These are phyloP conservation scores for Russula foetens DNA, from an alignment of 768 basidiomycete genomes.

Conservation along the genomic window DNA sequence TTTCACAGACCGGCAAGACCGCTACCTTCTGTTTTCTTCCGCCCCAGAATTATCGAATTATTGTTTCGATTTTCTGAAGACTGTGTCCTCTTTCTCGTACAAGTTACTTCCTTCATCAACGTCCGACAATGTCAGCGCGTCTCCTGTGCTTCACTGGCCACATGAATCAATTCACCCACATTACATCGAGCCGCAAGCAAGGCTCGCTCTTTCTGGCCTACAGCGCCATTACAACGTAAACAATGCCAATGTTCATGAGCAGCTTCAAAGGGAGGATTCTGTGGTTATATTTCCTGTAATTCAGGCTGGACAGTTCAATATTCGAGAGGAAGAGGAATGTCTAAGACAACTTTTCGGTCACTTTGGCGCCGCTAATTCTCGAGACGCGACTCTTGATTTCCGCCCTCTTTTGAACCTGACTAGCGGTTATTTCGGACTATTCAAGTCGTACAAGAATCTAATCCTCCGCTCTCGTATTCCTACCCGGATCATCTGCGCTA, in stretches of 20 bases:
- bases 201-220: slow-evolving; percentile 46
- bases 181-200: slow-evolving; percentile 53
- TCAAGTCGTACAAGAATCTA: slow-evolving; percentile 66
- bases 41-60: slow-evolving; percentile 69
- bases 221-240: slow-evolving; percentile 36
- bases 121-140: slow-evolving; percentile 28
- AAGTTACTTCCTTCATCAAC: slow-evolving; percentile 31
- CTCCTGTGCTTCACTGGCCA: slow-evolving; percentile 52
- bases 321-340: slow-evolving; percentile 76
- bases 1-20: slow-evolving; percentile 92
- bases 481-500: slow-evolving; percentile 74
- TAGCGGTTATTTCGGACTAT: slow-evolving; percentile 91
- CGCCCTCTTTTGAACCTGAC: slow-evolving; percentile 69
- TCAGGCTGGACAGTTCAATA: slow-evolving; percentile 81
- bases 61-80: slow-evolving; percentile 68
- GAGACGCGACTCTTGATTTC: slow-evolving; percentile 1
- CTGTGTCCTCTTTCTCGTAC: slow-evolving; percentile 69
- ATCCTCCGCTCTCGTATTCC: slow-evolving; percentile 50
- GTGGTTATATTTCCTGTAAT: slow-evolving; percentile 74
- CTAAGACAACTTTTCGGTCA: slow-evolving; percentile 50
- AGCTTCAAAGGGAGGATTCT: slow-evolving; percentile 21
- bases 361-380: slow-evolving; percentile 1
- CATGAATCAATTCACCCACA: slow-evolving; percentile 59
- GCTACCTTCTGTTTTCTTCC: slow-evolving; percentile 68
- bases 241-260: slow-evolving; percentile 5